Base-by-base conservation (phyloP, 2,329 filamentous ascomycete genomes). In the Albifimbria verrucaria region DNA sequence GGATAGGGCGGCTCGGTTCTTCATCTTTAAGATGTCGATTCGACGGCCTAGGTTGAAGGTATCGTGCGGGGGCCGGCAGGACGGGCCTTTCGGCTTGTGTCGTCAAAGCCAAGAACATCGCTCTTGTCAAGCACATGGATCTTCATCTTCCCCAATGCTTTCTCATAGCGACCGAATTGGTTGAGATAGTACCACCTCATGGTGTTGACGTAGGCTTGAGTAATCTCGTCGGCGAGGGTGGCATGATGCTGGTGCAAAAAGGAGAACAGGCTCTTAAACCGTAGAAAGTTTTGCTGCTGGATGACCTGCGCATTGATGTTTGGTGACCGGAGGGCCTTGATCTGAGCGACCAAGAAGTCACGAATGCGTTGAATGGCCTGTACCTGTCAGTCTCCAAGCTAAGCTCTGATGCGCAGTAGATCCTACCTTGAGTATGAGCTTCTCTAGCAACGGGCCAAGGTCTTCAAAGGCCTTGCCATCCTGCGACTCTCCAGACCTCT, bases 161-260 rank as follows among this genome's bases (percentile, higher is more conserved):
- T 86, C 58, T 89, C 85, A 69, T 99, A 99, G 28, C 93, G 86
- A 3, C 83, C 86, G 66, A 99, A 99, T 68, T 97, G 90, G 59
- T 89, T 94, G 50, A 88, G 74, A 67, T 97, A 97, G 66, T 99
- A 99, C 94, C 94, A 99, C 50, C 92, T 85, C 91, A 99, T 99
- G 0, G 95, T 99, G 68, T 97, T 96, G 75, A 95, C 87, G 65
- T 99, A 99, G 3, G 95, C 94, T 67, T 91, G 88, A 9, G 86
- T 86, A 59, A 99, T 96, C 70, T 99, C 90, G 50, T 92, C 87
- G 9, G 90, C 91, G 6, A 99, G 82, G n/a, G 83, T 79, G 1
- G 88, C 77, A 63, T 97, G 92, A 59, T 93, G 88, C 61, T 83
- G 86, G 55, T 90, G 85, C 26, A 99, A 78, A 65, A 97, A 99